A percentile compares a stretch with the other conserved stretches of the same genome.
Conservation (phyloP, 2,329 filamentous ascomycete genomes). For the Biscogniauxia marginata region DNA sequence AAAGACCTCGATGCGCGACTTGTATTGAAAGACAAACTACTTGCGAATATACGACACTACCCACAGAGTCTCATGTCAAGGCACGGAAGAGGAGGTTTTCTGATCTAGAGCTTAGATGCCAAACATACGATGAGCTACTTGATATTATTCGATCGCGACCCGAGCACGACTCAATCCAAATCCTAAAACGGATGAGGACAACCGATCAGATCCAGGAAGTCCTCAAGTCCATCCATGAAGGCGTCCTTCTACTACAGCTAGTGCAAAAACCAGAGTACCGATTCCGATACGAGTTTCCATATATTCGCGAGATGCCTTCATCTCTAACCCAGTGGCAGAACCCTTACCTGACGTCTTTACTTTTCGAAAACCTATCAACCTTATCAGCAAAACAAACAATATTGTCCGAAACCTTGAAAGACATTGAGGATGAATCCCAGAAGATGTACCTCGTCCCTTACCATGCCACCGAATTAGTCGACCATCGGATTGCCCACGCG, state of each 20-base stretch:
- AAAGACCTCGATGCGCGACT: conserved; percentile 25
- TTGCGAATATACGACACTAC: conserved; percentile 27
- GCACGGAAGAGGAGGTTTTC: conserved; percentile 25
- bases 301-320: conserved; percentile 19
- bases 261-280: conserved; percentile 17
- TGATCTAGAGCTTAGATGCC: conserved; percentile 23
- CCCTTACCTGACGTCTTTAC: conserved; percentile 19
- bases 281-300: conserved; percentile 27
- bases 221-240: conserved; percentile 20
- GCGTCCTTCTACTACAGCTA: conserved; percentile 24
- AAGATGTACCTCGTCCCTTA: conserved; percentile 23
- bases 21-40: conserved; percentile 22
- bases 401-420: conserved; percentile 2
- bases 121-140: conserved; percentile 20
- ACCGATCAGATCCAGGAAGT: conserved; percentile 20
- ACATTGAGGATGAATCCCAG: conserved; percentile 11
- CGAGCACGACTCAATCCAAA: conserved; percentile 14
- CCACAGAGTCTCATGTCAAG: conserved; percentile 24
- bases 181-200: conserved; percentile 20
- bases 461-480: conserved; percentile 26
- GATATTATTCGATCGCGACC: conserved; percentile 20
- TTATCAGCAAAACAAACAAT: background rate
- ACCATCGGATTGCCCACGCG: conserved; percentile 20
- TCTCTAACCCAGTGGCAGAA: conserved; percentile 12
- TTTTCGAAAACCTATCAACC: conserved; percentile 14